Evolutionary conservation across 2,329 filamentous ascomycete species (phyloP), one percentile per base, ranked within the genome.

Genomic region (Ascochyta lentis): DNA sequence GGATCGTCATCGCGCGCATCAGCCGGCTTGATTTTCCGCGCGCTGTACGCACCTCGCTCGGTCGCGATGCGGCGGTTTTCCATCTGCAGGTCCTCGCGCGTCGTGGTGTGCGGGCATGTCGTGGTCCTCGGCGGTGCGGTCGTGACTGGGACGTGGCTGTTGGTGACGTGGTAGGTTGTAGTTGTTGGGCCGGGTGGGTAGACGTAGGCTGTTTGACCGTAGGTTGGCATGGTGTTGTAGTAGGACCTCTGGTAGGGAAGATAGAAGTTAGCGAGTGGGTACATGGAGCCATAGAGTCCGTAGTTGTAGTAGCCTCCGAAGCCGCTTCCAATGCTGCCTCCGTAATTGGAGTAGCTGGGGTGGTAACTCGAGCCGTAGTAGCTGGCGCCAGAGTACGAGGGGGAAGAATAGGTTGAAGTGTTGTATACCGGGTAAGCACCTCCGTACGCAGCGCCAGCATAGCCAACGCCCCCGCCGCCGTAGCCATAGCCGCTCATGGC

Each of bases 231-330:
- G 12, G 60, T 59, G 51, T 63, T 64, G 65, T 72, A 73, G 59
- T 67, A 67, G 12, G 66, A 61, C 60, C 68, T 63, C 71, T 73
- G 71, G 54, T 68, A 73, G 10, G 68, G 65, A 49, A 50, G 58
- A 54, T 66, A 73, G 57, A 67, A 73, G 68, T 74, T 72, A 74
- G 71, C 71, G 67, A 70, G 66, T 34, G 63, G 63, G 51, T 70
- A 74, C 54, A 63, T 58, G n/a, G 56, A 66, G 42, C 67, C 68
- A 61, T 67, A 67, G 15, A 61, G 52, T 49, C 54, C 56, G 59
- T 60, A 58, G 49, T 65, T 66, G 59, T 66, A 64, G 51, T 69
- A 69, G 59, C 61, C 59, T 43, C 63, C 59, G 33, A 63, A 61
- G 23, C 49, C 52, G 19, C 19, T 3, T 34, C 54, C 53, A 34